phyloP scores from a whole-genome alignment of 1,139 yeast genomes.

The Suzukiozyma palmioleophila region DNA sequence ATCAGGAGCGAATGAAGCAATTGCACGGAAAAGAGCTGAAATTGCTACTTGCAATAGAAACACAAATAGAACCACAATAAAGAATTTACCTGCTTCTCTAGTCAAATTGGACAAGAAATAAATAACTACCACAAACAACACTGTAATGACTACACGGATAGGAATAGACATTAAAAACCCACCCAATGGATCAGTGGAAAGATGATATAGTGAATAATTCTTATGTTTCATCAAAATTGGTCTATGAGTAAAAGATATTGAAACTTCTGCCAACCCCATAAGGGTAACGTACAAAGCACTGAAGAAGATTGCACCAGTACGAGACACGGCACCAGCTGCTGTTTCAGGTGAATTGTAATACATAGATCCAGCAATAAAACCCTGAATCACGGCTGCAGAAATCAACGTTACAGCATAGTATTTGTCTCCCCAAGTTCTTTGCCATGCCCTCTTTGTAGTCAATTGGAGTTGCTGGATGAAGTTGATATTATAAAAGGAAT shows the following conservation, averaged over 20 bases:
- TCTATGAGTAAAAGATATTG: conserved; percentile 44
- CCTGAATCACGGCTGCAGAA: conserved; percentile 45
- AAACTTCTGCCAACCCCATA: conserved; percentile 52
- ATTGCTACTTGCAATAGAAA: conserved; percentile 25
- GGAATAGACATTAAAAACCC: conserved; percentile 45
- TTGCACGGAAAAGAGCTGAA: conserved; percentile 43
- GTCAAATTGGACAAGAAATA: conserved; percentile 51
- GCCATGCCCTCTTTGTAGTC: conserved; percentile 45
- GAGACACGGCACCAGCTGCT: conserved; percentile 48
- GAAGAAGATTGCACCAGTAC: conserved; percentile 57
- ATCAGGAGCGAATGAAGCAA: conserved; percentile 44
- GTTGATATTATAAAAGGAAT: conserved; percentile 43
- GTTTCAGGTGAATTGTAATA: conserved; percentile 40
- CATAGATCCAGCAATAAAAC: conserved; percentile 51
- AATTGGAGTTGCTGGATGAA: conserved; percentile 44
- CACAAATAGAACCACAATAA: conserved; percentile 44
- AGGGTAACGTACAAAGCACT: conserved; percentile 49
- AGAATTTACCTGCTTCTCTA: conserved; percentile 51
- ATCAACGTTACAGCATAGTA: conserved; percentile 44
- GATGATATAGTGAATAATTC: conserved; percentile 52
- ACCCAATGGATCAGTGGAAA: conserved; percentile 56
- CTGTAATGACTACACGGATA: conserved; percentile 40
- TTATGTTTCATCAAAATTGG: conserved; percentile 55
- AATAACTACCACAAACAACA: conserved; percentile 39
- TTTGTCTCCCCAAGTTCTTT: conserved; percentile 48